Evolutionary conservation across 73 alveolate genomes (phyloP).

Genomic region (Diophrys sp.): DNA sequence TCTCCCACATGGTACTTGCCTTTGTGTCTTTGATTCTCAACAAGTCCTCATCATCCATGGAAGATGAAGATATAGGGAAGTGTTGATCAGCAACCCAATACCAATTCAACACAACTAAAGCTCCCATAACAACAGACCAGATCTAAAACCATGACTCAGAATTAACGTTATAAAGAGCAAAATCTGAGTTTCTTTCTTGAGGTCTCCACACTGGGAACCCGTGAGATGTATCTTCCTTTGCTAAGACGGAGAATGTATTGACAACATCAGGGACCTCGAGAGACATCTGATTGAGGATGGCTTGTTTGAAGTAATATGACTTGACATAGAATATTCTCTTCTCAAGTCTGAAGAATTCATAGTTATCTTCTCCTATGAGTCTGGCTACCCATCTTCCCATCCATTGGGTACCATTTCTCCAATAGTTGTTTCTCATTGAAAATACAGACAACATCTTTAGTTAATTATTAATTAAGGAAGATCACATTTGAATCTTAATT

Average conservation of each 20-base stretch:
- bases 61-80: slow-evolving; percentile 29
- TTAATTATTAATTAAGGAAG: slow-evolving; percentile 5
- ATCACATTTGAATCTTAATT: too few relatives aligned
- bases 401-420: slow-evolving; percentile 58
- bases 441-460: slow-evolving; percentile 42
- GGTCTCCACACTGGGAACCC: slow-evolving; percentile 70
- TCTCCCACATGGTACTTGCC: slow-evolving; percentile 49
- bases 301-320: slow-evolving; percentile 30
- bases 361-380: slow-evolving; percentile 47
- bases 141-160: slow-evolving; percentile 61
- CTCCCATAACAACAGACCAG: slow-evolving; percentile 41
- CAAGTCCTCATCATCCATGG: slow-evolving; percentile 46
- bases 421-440: slow-evolving; percentile 35
- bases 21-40: slow-evolving; percentile 53
- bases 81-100: slow-evolving; percentile 36
- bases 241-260: slow-evolving; percentile 48
- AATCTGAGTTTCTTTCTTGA: slow-evolving; percentile 57
- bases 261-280: slow-evolving; percentile 44
- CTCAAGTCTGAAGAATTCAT: slow-evolving; percentile 49
- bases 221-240: slow-evolving; percentile 61
- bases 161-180: slow-evolving; percentile 54
- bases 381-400: slow-evolving; percentile 56
- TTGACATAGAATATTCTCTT: slow-evolving; percentile 53
- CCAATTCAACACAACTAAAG: slow-evolving; percentile 39
- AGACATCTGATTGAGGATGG: slow-evolving; percentile 35